These are phyloP conservation scores for Gracilaria domingensis DNA, from an alignment of 23 red algal species.

Conservation along the genomic window DNA sequence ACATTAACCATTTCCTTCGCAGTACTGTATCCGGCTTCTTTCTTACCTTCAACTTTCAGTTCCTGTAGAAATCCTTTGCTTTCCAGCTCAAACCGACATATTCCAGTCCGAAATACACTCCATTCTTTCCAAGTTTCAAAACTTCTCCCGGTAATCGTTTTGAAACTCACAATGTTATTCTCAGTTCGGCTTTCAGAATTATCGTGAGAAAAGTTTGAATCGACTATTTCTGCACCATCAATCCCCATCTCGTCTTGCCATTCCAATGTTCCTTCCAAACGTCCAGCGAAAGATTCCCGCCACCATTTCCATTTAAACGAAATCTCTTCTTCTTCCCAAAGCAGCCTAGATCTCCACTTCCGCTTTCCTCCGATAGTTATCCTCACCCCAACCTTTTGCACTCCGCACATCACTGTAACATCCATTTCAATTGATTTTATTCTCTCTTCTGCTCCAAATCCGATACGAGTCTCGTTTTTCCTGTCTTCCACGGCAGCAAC, in stretches of 20 bases:
- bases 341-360: background rate
- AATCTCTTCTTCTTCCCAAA: background rate
- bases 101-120: background rate
- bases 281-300: background rate
- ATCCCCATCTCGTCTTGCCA: background rate
- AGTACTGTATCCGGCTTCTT: background rate
- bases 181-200: too few relatives aligned
- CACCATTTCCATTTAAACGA: background rate
- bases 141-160: background rate
- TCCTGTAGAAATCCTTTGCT: background rate
- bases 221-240: too few relatives aligned
- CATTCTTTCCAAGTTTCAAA: background rate
- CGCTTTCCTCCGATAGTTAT: background rate
- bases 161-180: too few relatives aligned
- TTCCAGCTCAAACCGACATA: slow-evolving; percentile 3
- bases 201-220: too few relatives aligned
- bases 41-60: background rate
- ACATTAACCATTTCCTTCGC: background rate
- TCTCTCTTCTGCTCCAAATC: background rate
- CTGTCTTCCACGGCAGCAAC: background rate
- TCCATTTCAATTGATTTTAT: background rate
- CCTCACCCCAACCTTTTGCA: background rate
- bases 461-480: background rate
- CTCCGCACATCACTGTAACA: background rate
- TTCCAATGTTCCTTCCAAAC: background rate